Evolutionary conservation across 2,329 filamentous ascomycete genomes (phyloP), one percentile per base, ranked within the genome.

Genomic region (Paracoccidioides brasiliensis): DNA sequence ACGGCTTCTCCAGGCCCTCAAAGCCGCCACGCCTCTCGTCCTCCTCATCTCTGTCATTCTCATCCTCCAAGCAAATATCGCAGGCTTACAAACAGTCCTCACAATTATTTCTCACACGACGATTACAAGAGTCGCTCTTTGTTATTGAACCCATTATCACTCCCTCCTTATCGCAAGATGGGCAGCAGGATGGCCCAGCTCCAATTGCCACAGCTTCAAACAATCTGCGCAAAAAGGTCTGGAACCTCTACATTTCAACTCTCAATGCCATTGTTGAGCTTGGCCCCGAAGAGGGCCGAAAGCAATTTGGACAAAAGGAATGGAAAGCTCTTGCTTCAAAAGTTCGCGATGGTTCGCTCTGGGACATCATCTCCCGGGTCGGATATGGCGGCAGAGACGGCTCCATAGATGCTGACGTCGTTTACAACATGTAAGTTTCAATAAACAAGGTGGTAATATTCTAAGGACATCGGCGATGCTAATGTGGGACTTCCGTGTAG

Each of bases 231-330:
- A 86, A 95, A 70, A 98, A 97, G 72, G 86, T 97, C 60, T 98
- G 93, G 93, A 95, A 90, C 70, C 79, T 98, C 64, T 98, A 97
- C 69, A 80, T 97, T 61, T 95, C 90, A 15, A 85, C 96, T 52
- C 77, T 97, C 59, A 95, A 96, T 73, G 86, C 89, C 42, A 86
- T 96, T 60, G 77, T 95, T 40, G 91, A 97, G 66, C 77, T 97
- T 66, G 89, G 90, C 55, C 78, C 87, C 1, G 88, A 95, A 62
- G 90, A 96, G 70, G 93, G 91, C 52, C 95, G 93, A 74, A 81
- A 85, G 53, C 80, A 85, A 10, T 95, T 97, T 73, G 93, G 93
- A 3, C 83, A 82, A 53, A 82, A 87, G 65, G 84, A 88, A 68
- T 98, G 90, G 88, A 85, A 88, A 68, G 75, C 80, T 10, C 75